A percentile compares a stretch with the other conserved stretches of the same genome.
These are phyloP conservation scores for Cyclotella choctawhatcheeana DNA, from an alignment of 108 stramenopile genomes.

Conservation along the genomic window DNA sequence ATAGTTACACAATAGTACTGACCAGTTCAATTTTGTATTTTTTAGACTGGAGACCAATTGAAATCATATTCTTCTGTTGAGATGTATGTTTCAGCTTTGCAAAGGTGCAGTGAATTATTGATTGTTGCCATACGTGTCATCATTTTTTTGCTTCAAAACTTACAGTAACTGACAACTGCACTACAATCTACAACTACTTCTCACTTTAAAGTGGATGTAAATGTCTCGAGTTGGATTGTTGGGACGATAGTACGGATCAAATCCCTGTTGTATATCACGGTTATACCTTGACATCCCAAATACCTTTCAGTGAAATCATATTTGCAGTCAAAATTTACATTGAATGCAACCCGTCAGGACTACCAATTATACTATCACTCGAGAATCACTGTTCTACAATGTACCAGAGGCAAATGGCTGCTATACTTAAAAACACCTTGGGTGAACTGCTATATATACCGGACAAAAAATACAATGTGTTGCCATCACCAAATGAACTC, in stretches of 20 bases:
- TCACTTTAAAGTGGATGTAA: conserved; percentile 85
- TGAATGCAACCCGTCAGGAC: conserved; percentile 52
- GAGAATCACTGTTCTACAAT: conserved; percentile 94
- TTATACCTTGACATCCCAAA: conserved; percentile 89
- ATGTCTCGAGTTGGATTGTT: conserved; percentile 97
- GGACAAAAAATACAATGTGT: conserved; percentile 40
- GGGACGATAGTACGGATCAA: conserved; percentile 73
- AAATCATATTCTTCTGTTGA: conserved; percentile 75
- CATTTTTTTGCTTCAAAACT: no score
- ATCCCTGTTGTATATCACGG: conserved; percentile 93
- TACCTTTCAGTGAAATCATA: conserved; percentile 79
- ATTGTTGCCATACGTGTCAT: no score
- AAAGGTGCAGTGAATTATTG: no score
- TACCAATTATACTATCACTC: conserved; percentile 93
- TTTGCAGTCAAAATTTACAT: conserved; percentile 71
- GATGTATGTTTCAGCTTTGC: conserved; percentile 71
- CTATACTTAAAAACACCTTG: conserved; percentile 61
- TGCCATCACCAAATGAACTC: conserved; percentile 80
- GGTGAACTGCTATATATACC: conserved; percentile 75
- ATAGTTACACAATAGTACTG: background rate
- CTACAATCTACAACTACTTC: no score
- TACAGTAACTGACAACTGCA: no score
- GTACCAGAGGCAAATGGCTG: conserved; percentile 87
- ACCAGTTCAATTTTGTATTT: no score
- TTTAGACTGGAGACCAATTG: conserved; percentile 90